Evolutionary conservation across 2,329 filamentous ascomycete genomes (phyloP), one percentile per base, ranked within the genome.

Genomic region (Pseudogymnoascus sp.): DNA sequence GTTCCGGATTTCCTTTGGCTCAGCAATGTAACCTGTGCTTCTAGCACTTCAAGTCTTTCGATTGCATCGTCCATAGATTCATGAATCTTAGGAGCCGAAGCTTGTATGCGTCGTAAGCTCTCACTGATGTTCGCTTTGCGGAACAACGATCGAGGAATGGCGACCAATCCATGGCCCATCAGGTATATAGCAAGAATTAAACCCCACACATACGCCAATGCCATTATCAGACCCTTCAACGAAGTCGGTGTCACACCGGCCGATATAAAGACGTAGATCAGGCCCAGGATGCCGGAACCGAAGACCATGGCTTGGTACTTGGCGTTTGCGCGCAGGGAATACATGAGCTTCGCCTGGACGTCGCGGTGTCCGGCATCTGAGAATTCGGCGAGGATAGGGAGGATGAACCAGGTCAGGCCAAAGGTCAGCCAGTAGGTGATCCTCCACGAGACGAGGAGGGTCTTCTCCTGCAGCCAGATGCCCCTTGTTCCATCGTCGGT

Each of bases 391-490:
- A 99, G 85, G 60, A 98, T 84, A 12, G 95, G 95, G 37, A 99
- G 86, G 66, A 99, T 91, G 66, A 92, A 85, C 95, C 95, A 99
- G 63, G 93, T 98, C 72, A 99, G 78, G 60, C 88, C 86, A 77
- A 99, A 99, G 0, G 93, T 98, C 62, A 99, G 81, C 95, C 95
- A 99, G 78, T 99, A 99, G 19, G 89, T 89, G 67, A 99, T 93
- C 72, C 93, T 85, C 95, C 95, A 99, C 64, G 89, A 89, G 24
- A 97, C 91, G 71, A 96, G 80, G 59, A 97, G 81, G 28, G 93
- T 83, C 60, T 87, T 80, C 68, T 89, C 82, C 4, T 90, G 89
- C 35, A 99, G 83, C 91, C 93, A 97, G 72, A 99, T 90, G 35
- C 93, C 95, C 69, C 88, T 84, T 14, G 85, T 82, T 14, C 84